These are phyloP conservation scores for Candida pseudocylindracea DNA, from an alignment of 1,139 yeast species.

Conservation along the genomic window DNA sequence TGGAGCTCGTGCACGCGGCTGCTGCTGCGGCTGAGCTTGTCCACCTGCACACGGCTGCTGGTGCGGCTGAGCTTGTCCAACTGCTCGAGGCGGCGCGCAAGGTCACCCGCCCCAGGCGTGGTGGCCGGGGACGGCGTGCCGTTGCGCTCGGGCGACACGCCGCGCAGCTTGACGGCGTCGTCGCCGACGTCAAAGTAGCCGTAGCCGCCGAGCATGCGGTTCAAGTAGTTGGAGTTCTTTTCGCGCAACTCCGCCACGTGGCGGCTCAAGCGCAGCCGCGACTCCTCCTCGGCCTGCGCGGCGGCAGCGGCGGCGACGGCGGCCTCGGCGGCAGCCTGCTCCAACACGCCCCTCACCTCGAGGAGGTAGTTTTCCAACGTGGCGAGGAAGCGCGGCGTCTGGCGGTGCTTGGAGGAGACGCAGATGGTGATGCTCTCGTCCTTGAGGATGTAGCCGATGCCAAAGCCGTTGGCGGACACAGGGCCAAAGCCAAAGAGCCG, in stretches of 20 bases:
- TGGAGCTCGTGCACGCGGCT: too few relatives aligned
- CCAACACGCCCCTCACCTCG: constrained; percentile 36
- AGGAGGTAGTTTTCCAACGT: constrained; percentile 47
- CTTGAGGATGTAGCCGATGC: constrained; percentile 77
- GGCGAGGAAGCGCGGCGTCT: constrained; percentile 61
- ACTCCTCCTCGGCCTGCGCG: too few relatives aligned
- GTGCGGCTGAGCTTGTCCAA: too few relatives aligned
- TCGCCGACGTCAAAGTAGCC: constrained; percentile 63
- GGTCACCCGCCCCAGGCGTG: too few relatives aligned
- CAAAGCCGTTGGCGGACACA: constrained; percentile 75
- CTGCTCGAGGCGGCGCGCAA: too few relatives aligned
- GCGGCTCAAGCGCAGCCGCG: too few relatives aligned
- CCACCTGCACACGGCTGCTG: too few relatives aligned
- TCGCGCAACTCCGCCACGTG: too few relatives aligned
- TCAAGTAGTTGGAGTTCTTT: constrained; percentile 5
- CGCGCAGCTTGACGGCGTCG: constrained; percentile 44
- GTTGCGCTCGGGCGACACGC: constrained; percentile 36
- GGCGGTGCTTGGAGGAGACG: constrained; percentile 79
- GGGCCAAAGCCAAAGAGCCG: constrained; percentile 88
- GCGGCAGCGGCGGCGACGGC: neutral
- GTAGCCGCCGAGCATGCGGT: constrained; percentile 55
- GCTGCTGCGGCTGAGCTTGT: too few relatives aligned
- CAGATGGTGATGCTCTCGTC: constrained; percentile 70
- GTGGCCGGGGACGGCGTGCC: too few relatives aligned
- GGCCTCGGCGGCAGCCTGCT: constrained; percentile 10